phyloP scores from a whole-genome alignment of 106 monocot genomes.

The Narthecium ossifragum region DNA sequence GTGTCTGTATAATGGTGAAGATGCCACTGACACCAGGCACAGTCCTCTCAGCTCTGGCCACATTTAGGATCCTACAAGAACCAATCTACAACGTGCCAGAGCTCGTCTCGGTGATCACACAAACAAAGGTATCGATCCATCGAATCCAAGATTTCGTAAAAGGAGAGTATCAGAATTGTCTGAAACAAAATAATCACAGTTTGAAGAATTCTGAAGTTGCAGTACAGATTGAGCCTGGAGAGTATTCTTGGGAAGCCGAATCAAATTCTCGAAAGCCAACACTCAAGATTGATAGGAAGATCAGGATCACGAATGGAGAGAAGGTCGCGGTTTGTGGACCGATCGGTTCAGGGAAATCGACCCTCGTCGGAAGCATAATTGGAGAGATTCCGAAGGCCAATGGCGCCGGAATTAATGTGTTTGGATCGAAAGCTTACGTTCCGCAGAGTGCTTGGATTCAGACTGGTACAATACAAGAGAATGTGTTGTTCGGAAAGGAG shows the following conservation, averaged over 20 bases:
- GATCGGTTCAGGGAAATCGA: slow-evolving; percentile 80
- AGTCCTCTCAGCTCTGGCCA: slow-evolving; percentile 79
- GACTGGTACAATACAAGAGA: slow-evolving; percentile 65
- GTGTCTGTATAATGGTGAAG: slow-evolving; percentile 49
- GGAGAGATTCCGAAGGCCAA: slow-evolving; percentile 56
- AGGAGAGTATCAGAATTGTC: slow-evolving; percentile 21
- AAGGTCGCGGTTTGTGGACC: slow-evolving; percentile 75
- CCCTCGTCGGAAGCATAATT: slow-evolving; percentile 56
- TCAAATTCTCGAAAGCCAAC: slow-evolving; percentile 23
- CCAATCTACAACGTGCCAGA: slow-evolving; percentile 93
- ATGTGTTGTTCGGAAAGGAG: slow-evolving; percentile 73
- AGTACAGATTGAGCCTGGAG: slow-evolving; percentile 60
- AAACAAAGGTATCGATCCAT: slow-evolving; percentile 77
- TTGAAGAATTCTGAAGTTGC: slow-evolving; percentile 12
- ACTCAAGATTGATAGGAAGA: slow-evolving; percentile 35
- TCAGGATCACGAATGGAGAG: slow-evolving; percentile 47
- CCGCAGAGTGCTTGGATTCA: slow-evolving; percentile 83
- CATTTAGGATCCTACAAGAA: slow-evolving; percentile 78
- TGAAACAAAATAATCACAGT: neutral
- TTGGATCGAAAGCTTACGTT: slow-evolving; percentile 66
- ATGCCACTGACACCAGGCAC: slow-evolving; percentile 51
- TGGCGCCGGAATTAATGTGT: slow-evolving; percentile 31
- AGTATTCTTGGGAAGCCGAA: slow-evolving; percentile 50
- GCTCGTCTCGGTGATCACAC: slow-evolving; percentile 58
- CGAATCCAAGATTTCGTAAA: slow-evolving; percentile 57